These are phyloP conservation scores for Colletotrichum plurivorum DNA, from an alignment of 2,329 filamentous ascomycete species.

Conservation along the genomic window DNA sequence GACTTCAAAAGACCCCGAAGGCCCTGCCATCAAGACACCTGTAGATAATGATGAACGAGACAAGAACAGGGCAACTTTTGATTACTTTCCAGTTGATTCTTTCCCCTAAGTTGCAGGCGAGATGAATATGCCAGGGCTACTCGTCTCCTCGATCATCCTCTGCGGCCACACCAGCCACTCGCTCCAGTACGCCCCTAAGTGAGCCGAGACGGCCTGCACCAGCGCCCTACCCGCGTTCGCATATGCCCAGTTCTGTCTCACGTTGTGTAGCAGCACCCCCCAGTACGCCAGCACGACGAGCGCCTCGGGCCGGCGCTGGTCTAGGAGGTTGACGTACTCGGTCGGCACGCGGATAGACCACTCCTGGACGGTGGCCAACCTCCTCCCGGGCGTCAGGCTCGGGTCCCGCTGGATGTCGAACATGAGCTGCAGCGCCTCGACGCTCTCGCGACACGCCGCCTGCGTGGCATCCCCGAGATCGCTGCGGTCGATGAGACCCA, in stretches of 20 bases:
- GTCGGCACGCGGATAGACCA: slow-evolving; percentile 54
- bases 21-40: too few species aligned
- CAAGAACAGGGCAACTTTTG: too few species aligned
- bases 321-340: slow-evolving; percentile 53
- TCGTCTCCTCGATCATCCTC: not conserved
- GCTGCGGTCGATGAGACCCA: slow-evolving; percentile 40
- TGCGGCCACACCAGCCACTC: slow-evolving; percentile 45
- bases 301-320: slow-evolving; percentile 55
- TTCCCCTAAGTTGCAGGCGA: not conserved
- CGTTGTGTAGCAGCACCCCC: slow-evolving; percentile 56
- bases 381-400: slow-evolving; percentile 17
- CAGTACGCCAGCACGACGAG: slow-evolving; percentile 57
- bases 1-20: too few species aligned
- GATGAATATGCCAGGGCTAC: not conserved
- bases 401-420: slow-evolving; percentile 44
- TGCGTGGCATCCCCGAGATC: slow-evolving; percentile 38
- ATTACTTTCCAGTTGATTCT: too few species aligned
- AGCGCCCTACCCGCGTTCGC: slow-evolving; percentile 48
- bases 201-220: slow-evolving; percentile 44
- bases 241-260: slow-evolving; percentile 52
- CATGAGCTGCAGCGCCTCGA: slow-evolving; percentile 48
- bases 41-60: too few species aligned
- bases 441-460: slow-evolving; percentile 43
- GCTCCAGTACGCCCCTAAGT: slow-evolving; percentile 50
- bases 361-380: slow-evolving; percentile 44